These are phyloP conservation scores for Pyrenophora teres DNA, from an alignment of 2,329 filamentous ascomycete species.

Conservation along the genomic window DNA sequence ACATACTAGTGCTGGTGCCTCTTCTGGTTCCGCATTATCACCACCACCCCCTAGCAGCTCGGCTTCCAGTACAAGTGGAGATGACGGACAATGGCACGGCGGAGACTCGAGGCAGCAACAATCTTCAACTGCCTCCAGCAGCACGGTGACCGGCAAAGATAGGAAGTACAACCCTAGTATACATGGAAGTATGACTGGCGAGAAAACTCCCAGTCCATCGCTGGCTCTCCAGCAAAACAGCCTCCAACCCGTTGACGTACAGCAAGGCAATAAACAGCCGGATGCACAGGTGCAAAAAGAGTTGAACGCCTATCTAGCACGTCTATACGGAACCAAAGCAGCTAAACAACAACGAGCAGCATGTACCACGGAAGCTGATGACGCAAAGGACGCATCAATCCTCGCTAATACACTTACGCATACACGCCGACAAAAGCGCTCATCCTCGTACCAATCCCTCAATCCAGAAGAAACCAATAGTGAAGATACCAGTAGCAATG, in stretches of 20 bases:
- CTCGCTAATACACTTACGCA: no score
- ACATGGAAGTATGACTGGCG: no score
- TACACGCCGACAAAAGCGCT: no score
- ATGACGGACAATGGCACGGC: slow-evolving; percentile 23
- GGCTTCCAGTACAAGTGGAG: background rate
- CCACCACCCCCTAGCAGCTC: background rate
- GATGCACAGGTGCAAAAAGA: slow-evolving; percentile 18
- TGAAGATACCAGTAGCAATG: no score
- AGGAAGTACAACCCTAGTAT: no score
- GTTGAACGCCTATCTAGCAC: slow-evolving; percentile 22
- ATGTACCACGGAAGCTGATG: no score
- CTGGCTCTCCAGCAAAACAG: background rate
- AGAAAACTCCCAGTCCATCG: no score
- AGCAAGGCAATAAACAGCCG: slow-evolving; percentile 3
- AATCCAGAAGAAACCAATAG: no score
- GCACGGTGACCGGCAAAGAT: no score
- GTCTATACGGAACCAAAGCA: slow-evolving; percentile 7
- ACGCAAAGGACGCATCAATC: no score
- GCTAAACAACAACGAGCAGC: background rate
- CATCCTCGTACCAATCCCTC: no score
- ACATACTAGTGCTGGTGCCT: slow-evolving; percentile 17
- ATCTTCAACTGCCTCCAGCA: background rate
- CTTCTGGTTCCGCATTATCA: slow-evolving; percentile 10
- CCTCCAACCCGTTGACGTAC: slow-evolving; percentile 1
- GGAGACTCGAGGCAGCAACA: background rate